Evolutionary conservation across 1,284 basidiomycete genomes (phyloP).

Genomic region (Mycosarcoma maydis): DNA sequence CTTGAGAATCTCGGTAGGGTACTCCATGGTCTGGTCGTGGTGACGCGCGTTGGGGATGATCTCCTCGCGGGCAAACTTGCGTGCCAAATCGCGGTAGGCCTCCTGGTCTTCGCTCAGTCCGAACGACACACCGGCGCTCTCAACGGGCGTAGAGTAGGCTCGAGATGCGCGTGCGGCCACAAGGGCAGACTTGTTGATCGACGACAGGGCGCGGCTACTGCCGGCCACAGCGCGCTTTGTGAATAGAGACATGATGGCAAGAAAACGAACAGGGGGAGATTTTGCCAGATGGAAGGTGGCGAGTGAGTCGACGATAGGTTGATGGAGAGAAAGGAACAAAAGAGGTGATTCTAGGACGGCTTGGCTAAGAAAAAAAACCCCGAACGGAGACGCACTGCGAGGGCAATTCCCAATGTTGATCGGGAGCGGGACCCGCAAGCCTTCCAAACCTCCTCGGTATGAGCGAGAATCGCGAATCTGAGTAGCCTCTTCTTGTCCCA

Average conservation of each 20-base stretch:
- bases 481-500: no score
- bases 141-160: constrained; percentile 33
- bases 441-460: not conserved
- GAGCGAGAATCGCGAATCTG: constrained; percentile 3
- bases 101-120: constrained; percentile 67
- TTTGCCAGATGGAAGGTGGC: no score
- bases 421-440: not conserved
- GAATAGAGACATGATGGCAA: constrained; percentile 36
- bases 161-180: constrained; percentile 20
- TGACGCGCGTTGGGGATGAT: constrained; percentile 70
- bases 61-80: constrained; percentile 69
- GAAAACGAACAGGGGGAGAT: not conserved
- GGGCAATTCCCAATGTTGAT: not conserved
- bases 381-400: no score
- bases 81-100: constrained; percentile 69
- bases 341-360: no score
- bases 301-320: no score
- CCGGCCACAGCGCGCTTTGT: constrained; percentile 34
- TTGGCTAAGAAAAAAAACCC: not conserved
- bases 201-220: constrained; percentile 37
- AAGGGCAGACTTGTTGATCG: constrained; percentile 16
- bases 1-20: constrained; percentile 72
- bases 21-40: constrained; percentile 67
- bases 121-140: constrained; percentile 53
- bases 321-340: no score